Percentiles rank a stretch among this genome's conserved stretches.
phyloP scores from a whole-genome alignment of 2,329 filamentous ascomycete species.

The Onygena corvina region DNA sequence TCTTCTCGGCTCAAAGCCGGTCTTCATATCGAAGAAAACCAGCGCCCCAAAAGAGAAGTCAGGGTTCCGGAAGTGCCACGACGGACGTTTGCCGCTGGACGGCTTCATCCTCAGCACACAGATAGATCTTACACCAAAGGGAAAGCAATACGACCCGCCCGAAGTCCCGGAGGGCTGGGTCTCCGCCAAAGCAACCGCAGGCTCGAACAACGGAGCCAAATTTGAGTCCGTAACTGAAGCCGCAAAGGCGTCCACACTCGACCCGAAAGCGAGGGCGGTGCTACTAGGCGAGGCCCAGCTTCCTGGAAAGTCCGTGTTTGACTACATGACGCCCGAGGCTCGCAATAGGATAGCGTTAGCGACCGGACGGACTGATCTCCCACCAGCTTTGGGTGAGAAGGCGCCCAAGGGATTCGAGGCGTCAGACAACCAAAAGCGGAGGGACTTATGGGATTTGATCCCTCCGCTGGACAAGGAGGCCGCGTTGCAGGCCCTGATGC shows the following conservation, averaged over 20 bases:
- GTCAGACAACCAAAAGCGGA: slow-evolving; percentile 51
- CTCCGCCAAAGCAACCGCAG: slow-evolving; percentile 42
- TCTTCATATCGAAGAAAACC: slow-evolving; percentile 61
- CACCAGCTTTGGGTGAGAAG: slow-evolving; percentile 62
- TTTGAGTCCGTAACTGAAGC: slow-evolving; percentile 63
- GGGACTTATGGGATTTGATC: slow-evolving; percentile 46
- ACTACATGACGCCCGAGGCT: slow-evolving; percentile 69
- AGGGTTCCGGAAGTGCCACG: slow-evolving; percentile 60
- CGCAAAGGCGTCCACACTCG: slow-evolving; percentile 61
- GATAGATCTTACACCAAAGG: slow-evolving; percentile 28
- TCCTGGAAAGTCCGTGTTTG: slow-evolving; percentile 89
- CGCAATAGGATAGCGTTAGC: slow-evolving; percentile 64
- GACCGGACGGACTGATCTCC: slow-evolving; percentile 65
- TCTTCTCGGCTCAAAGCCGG: slow-evolving; percentile 52
- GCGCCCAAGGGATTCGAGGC: slow-evolving; percentile 51
- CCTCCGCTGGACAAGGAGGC: slow-evolving; percentile 55
- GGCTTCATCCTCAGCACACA: slow-evolving; percentile 62
- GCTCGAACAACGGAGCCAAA: slow-evolving; percentile 21
- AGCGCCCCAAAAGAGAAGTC: slow-evolving; percentile 32
- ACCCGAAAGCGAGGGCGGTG: slow-evolving; percentile 63
- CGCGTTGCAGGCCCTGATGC: slow-evolving; percentile 55
- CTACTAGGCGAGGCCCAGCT: slow-evolving; percentile 69
- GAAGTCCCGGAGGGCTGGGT: slow-evolving; percentile 52
- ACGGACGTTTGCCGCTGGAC: slow-evolving; percentile 65
- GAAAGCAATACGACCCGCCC: slow-evolving; percentile 35